Evolutionary conservation across 495 filamentous ascomycete genomes (phyloP).

Genomic region (Annulohypoxylon bovei): DNA sequence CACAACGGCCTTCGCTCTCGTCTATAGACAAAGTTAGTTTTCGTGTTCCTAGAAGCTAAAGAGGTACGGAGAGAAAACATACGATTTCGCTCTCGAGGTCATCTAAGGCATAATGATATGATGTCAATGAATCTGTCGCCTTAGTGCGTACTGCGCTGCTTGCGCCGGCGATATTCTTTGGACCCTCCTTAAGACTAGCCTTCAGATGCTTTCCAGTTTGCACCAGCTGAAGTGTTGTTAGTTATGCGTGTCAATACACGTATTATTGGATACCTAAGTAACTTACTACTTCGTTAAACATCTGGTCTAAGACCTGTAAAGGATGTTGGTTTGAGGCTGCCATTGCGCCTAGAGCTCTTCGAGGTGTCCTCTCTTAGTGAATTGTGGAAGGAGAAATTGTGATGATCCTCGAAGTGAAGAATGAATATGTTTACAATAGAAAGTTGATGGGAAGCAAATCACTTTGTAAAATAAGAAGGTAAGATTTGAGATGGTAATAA

Average conservation of each 20-base stretch:
- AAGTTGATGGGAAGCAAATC: background rate
- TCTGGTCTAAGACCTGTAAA: conserved; percentile 55
- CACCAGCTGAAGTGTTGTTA: conserved; percentile 54
- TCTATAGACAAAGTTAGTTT: conserved; percentile 46
- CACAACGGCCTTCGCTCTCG: conserved; percentile 54
- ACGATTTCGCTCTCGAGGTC: conserved; percentile 64
- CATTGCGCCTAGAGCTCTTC: conserved; percentile 41
- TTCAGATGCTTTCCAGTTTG: conserved; percentile 61
- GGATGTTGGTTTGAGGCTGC: conserved; percentile 44
- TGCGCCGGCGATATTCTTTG: conserved; percentile 41
- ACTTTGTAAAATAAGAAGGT: background rate
- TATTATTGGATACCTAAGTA: background rate
- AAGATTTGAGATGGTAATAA: no score
- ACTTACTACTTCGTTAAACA: conserved; percentile 61
- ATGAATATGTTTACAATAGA: background rate
- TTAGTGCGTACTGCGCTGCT: conserved; percentile 47
- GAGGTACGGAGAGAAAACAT: conserved; percentile 39
- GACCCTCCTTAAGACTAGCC: conserved; percentile 51
- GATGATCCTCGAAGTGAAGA: background rate
- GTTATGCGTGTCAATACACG: background rate
- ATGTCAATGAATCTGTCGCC: conserved; percentile 50
- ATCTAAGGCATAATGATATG: conserved; percentile 61
- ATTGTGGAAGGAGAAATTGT: background rate
- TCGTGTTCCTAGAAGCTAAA: background rate
- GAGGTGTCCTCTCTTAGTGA: background rate